Base-by-base conservation (phyloP, 148 eudicot species). In the Suaeda aralocaspica region DNA sequence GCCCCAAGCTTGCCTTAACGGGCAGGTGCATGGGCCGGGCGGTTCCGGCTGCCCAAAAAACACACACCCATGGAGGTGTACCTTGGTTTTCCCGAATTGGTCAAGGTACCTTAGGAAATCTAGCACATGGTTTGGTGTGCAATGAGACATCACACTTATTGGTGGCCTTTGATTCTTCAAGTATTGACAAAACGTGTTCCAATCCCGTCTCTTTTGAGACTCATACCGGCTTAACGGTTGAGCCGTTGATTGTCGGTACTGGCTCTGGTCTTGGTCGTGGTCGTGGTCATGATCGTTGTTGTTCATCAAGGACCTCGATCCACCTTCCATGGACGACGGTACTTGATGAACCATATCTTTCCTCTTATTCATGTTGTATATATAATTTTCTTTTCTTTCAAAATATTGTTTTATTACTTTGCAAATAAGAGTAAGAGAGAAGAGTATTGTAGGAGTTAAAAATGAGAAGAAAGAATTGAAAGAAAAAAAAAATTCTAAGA, bases 161-260 rank as follows among this genome's bases (percentile, higher is more conserved):
- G 91, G 89, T 1, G 96, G 96, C 64, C 91, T 72, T 68, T 83
- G 91, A 72, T 87, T 89, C 75, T 82, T 79, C 52, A 89, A 66
- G 85, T 82, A 89, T 66, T 89, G 96, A 9, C 96, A 86, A 41
- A 89, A 89, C 11, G 96, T 89, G 83, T 87, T 87, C 95, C 95
- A 89, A 50, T 89, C 95, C 14, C 95, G 85, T 0, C 95, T 74
- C 45, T 89, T 87, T 55, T 89, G 91, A 0, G 91, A 87, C 82
- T 89, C 91, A 33, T 89, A 87, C 12, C 91, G 84, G 76, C 96
- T 89, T 24, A 81, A 77, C 44, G 80, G 82, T 3, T n/a, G n/a
- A n/a, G 79, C 71, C 28, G 78, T 46, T 30, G 80, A 68, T 31
- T 71, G 77, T 6, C 68, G 62, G 1, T 67, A 66, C 8, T 74